A percentile compares a stretch with the other conserved stretches of the same genome.
Evolutionary conservation across 805 yeast genomes (phyloP).

Genomic region (Wickerhamomyces ciferrii): DNA sequence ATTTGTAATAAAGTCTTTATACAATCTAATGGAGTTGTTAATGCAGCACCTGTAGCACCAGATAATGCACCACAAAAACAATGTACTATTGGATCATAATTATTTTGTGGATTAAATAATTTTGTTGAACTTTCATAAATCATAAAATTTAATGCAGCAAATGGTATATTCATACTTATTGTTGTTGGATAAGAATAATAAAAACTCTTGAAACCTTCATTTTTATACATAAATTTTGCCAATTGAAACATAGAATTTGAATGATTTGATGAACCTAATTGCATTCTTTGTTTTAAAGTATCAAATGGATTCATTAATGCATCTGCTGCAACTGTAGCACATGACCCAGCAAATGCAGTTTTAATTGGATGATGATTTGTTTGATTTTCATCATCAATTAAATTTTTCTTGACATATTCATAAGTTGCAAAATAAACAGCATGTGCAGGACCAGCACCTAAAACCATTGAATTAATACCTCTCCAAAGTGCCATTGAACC

Average conservation of each 20-base stretch:
- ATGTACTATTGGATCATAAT: slow-evolving; percentile 85
- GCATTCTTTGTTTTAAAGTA: slow-evolving; percentile 94
- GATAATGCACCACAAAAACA: slow-evolving; percentile 91
- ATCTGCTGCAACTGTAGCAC: slow-evolving; percentile 90
- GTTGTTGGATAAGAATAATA: slow-evolving; percentile 94
- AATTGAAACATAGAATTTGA: slow-evolving; percentile 23
- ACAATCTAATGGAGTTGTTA: slow-evolving; percentile 92
- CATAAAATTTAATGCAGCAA: slow-evolving; percentile 91
- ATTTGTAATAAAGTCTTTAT: slow-evolving; percentile 90
- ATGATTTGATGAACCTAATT: slow-evolving; percentile 31
- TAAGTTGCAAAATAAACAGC: slow-evolving; percentile 95
- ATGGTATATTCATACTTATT: slow-evolving; percentile 84
- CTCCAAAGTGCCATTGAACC: slow-evolving; percentile 90
- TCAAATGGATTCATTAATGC: slow-evolving; percentile 98
- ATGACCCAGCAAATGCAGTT: slow-evolving; percentile 84
- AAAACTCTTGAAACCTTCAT: slow-evolving; percentile 76
- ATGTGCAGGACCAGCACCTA: slow-evolving; percentile 99
- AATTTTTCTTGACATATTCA: slow-evolving; percentile 53
- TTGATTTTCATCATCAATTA: slow-evolving; percentile 28
- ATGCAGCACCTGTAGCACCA: slow-evolving; percentile 93
- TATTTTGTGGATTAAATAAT: slow-evolving; percentile 68
- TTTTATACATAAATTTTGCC: slow-evolving; percentile 44
- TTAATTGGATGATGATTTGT: slow-evolving; percentile 63
- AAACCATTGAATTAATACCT: slow-evolving; percentile 84
- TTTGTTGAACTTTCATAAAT: slow-evolving; percentile 84